Evolutionary conservation across 2,329 filamentous ascomycete species (phyloP).

Genomic region (Stemphylium beticola): DNA sequence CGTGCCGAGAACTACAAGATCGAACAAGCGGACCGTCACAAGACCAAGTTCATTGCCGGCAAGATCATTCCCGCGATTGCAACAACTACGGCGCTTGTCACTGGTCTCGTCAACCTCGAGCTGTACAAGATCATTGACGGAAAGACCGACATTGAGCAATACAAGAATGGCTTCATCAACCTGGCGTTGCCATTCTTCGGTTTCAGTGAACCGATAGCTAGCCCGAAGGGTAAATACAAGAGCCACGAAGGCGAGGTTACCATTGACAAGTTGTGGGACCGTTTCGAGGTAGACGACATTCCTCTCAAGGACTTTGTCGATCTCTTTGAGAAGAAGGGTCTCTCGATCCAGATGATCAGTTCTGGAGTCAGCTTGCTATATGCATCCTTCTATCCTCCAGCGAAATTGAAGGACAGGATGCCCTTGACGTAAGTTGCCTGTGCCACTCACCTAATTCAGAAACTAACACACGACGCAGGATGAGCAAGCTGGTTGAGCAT

Average conservation of each 20-base stretch:
- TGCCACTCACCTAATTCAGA: neutral
- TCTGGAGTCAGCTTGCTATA: constrained; percentile 96
- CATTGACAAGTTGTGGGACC: constrained; percentile 97
- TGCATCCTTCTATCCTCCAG: constrained; percentile 86
- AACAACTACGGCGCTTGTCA: constrained; percentile 94
- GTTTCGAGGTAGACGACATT: constrained; percentile 88
- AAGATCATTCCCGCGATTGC: constrained; percentile 99
- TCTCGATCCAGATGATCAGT: constrained; percentile 90
- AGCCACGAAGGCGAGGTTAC: constrained; percentile 77
- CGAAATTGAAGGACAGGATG: constrained; percentile 82
- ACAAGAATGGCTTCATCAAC: constrained; percentile 99
- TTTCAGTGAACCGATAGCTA: constrained; percentile 95
- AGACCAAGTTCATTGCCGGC: constrained; percentile 99
- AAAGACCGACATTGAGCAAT: constrained; percentile 96
- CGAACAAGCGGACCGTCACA: constrained; percentile 86
- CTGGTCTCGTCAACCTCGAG: constrained; percentile 89
- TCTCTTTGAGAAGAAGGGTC: constrained; percentile 77
- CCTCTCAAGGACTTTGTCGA: constrained; percentile 84
- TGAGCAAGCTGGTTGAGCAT: constrained; percentile 85
- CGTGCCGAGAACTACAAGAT: constrained; percentile 99
- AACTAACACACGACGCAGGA: constrained; percentile 58
- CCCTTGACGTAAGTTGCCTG: constrained; percentile 65
- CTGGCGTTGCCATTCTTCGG: constrained; percentile 96
- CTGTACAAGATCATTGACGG: constrained; percentile 96
- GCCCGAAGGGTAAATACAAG: constrained; percentile 88